A percentile compares a stretch with the other conserved stretches of the same genome.
These are phyloP conservation scores for Coniochaeta hoffmannii DNA, from an alignment of 2,329 filamentous ascomycete species.

Conservation along the genomic window DNA sequence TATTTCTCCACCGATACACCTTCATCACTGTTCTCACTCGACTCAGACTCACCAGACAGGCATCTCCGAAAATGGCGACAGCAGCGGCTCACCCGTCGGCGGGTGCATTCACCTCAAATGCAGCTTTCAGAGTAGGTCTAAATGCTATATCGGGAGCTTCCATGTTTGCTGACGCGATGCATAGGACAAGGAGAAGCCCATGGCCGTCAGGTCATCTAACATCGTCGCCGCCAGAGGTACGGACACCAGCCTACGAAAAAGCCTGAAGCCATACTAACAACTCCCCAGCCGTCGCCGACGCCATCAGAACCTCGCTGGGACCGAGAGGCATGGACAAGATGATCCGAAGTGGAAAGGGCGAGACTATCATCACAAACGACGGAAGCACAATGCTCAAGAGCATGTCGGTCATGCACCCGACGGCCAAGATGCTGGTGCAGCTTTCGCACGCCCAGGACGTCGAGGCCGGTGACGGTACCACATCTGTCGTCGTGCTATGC, in stretches of 20 bases:
- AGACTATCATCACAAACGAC: slow-evolving; percentile 99
- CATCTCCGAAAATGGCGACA: not conserved
- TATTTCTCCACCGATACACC: not conserved
- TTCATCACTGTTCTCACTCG: not conserved
- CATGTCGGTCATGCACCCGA: slow-evolving; percentile 99
- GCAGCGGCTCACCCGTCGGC: not conserved
- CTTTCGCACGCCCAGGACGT: slow-evolving; percentile 96
- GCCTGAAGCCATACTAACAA: slow-evolving; percentile 17
- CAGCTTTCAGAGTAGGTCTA: not conserved
- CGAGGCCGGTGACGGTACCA: slow-evolving; percentile 96
- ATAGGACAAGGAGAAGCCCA: slow-evolving; percentile 93
- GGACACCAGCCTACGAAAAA: slow-evolving; percentile 14
- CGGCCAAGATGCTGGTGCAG: slow-evolving; percentile 98
- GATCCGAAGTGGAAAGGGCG: slow-evolving; percentile 94
- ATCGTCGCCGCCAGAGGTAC: slow-evolving; percentile 93
- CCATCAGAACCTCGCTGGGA: slow-evolving; percentile 91
- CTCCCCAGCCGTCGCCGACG: slow-evolving; percentile 86
- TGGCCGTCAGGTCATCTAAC: slow-evolving; percentile 92
- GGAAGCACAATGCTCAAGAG: slow-evolving; percentile 98
- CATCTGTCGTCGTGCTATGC: slow-evolving; percentile 95
- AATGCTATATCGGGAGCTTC: not conserved
- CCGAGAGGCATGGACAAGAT: slow-evolving; percentile 99
- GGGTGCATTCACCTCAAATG: slow-evolving; percentile 1
- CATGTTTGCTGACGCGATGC: not conserved
- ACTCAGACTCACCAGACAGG: not conserved